These are phyloP conservation scores for Ilyonectria mors-panacis DNA, from an alignment of 2,329 filamentous ascomycete genomes.

Conservation along the genomic window DNA sequence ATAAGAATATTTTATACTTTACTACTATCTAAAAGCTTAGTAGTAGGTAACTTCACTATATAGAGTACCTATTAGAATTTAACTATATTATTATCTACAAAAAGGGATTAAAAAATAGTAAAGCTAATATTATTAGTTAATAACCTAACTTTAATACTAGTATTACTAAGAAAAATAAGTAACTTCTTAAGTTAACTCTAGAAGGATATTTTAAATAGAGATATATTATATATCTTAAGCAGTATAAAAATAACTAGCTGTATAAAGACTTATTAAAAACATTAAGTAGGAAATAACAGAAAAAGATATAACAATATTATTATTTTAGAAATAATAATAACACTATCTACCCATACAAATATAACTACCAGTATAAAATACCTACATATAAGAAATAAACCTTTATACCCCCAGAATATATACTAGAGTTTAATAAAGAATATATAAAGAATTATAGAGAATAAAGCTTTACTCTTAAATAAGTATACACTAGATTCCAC, in stretches of 20 bases:
- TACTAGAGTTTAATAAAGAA: too few species aligned
- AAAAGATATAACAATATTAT: too few species aligned
- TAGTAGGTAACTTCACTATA: constrained; percentile 34
- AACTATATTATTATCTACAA: constrained; percentile 39
- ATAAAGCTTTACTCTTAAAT: too few species aligned
- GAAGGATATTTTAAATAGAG: constrained; percentile 2
- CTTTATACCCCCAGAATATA: too few species aligned
- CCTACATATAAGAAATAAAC: too few species aligned
- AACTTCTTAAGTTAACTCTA: not conserved
- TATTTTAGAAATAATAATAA: not conserved
- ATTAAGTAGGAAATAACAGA: not conserved
- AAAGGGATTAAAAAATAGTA: constrained; percentile 30
- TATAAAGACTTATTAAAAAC: not conserved
- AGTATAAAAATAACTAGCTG: not conserved
- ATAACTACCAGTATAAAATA: not conserved
- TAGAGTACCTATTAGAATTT: constrained; percentile 36
- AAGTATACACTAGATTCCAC: too few species aligned
- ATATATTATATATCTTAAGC: constrained; percentile 8
- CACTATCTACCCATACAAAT: not conserved
- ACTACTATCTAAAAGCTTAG: constrained; percentile 35
- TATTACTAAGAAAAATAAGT: constrained; percentile 1
- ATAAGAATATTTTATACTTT: constrained; percentile 44
- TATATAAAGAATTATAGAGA: too few species aligned
- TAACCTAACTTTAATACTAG: constrained; percentile 20
- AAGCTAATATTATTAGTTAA: constrained; percentile 18